phyloP scores from a whole-genome alignment of 1,284 basidiomycete genomes.

The Marasmius tenuissimus region DNA sequence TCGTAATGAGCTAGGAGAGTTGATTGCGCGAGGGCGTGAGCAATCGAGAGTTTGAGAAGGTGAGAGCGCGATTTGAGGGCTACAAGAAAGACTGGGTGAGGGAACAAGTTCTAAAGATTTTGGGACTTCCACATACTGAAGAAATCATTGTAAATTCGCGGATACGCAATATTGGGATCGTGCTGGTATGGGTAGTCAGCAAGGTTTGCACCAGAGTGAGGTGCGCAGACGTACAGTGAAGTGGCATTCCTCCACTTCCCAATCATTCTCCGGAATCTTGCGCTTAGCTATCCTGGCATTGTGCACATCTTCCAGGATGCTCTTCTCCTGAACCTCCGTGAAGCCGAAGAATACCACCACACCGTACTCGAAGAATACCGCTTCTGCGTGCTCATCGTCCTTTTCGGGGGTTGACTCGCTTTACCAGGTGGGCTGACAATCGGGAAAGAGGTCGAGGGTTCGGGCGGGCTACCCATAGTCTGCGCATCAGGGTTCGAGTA shows the following conservation, averaged over 20 bases:
- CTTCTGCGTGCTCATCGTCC: slow-evolving; percentile 71
- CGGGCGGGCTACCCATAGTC: slow-evolving; percentile 3
- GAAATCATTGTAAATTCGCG: slow-evolving; percentile 89
- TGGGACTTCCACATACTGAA: slow-evolving; percentile 62
- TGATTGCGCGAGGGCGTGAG: slow-evolving; percentile 93
- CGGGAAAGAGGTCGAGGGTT: slow-evolving; percentile 2
- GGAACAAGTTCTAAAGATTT: slow-evolving; percentile 4
- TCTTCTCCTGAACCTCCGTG: slow-evolving; percentile 70
- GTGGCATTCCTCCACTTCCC: slow-evolving; percentile 92
- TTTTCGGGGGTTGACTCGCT: slow-evolving; percentile 11
- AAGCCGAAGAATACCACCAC: slow-evolving; percentile 90
- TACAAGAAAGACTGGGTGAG: slow-evolving; percentile 26
- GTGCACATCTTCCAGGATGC: slow-evolving; percentile 82
- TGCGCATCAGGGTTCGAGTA: not conserved
- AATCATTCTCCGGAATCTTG: slow-evolving; percentile 64
- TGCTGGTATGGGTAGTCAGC: slow-evolving; percentile 49
- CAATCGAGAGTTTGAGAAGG: slow-evolving; percentile 85
- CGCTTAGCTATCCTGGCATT: slow-evolving; percentile 67
- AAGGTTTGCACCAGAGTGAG: not conserved
- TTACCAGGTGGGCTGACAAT: not conserved
- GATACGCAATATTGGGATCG: slow-evolving; percentile 82
- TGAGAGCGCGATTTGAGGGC: slow-evolving; percentile 90
- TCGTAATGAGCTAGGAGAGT: slow-evolving; percentile 92
- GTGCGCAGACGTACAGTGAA: slow-evolving; percentile 58
- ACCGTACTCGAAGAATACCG: slow-evolving; percentile 84